Evolutionary conservation across 2,329 filamentous ascomycete genomes (phyloP), one percentile per base, ranked within the genome.

Genomic region (Thermochaetoides dissita): DNA sequence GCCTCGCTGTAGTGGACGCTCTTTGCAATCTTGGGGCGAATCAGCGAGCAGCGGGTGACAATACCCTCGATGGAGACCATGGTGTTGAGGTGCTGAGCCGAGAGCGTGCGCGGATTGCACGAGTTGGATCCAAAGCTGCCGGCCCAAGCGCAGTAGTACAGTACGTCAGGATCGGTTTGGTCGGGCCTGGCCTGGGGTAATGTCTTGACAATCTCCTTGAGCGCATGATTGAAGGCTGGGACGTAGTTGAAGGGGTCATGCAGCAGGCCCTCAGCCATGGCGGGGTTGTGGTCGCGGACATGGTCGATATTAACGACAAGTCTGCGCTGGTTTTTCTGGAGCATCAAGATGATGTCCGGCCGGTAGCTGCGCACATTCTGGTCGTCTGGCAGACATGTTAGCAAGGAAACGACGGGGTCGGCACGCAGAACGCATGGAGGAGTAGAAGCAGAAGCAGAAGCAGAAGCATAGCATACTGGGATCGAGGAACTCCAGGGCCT

Each of bases 41-140:
- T 94, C 12, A 98, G 71, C 24, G 88, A 95, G 64, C 86, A 94
- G 61, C 91, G 84, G 32, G 91, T 98, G 35, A 98, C 91, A 55
- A 98, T 98, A 37, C 91, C 91, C 63, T 98, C 91, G 40, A 98
- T 72, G 3, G 88, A 94, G 10, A 98, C 84, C 88, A 98, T 95
- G 57, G 84, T 81, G 62, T 98, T 98, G 43, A 98, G 74, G 55
- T 94, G 84, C 34, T 78, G 72, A 2, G 89, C 95, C 39, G 85
- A 85, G 30, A 98, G 67, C 0, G 91, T 96, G 52, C 91, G 78
- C 34, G 91, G 91, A 57, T 95, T 98, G 72, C 88, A 95, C 9
- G 88, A 75, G 59, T 85, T 91, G 59, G 95, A 80, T 51, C 93
- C 91, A 58, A 98, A 98, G 58, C 86, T 94, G 51, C 91, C 91